Percentiles rank a stretch among this genome's conserved stretches.
Evolutionary conservation across 2,329 filamentous ascomycete genomes (phyloP).

Genomic region (Emergomyces africanus): DNA sequence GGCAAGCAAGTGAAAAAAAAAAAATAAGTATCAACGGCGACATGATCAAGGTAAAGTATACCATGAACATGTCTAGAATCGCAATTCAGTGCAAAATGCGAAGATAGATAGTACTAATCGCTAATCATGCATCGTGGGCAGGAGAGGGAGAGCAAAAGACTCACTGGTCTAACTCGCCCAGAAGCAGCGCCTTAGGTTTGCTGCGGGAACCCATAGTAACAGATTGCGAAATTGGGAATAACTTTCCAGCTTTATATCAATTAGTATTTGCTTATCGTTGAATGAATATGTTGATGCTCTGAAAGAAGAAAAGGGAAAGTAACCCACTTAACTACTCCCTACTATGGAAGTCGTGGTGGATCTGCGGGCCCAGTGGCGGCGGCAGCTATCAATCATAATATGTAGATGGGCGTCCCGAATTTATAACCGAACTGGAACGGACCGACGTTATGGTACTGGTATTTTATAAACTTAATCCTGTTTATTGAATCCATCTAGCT

Average conservation of each 20-base stretch:
- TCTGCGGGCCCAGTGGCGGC: not conserved
- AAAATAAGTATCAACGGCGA: too few species aligned
- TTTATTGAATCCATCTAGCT: too few species aligned
- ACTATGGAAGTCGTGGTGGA: not conserved
- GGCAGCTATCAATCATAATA: not conserved
- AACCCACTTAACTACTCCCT: not conserved
- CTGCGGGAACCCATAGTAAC: conserved; percentile 11
- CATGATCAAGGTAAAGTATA: not conserved
- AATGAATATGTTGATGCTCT: not conserved
- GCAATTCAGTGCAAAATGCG: not conserved
- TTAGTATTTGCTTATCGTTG: not conserved
- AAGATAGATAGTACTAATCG: not conserved
- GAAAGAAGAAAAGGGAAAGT: not conserved
- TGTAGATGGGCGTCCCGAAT: not conserved
- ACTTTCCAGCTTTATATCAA: not conserved
- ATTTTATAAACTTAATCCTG: not conserved
- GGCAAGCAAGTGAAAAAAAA: not conserved
- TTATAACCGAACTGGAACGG: not conserved
- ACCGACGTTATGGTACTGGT: too few species aligned
- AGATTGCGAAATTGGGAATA: not conserved
- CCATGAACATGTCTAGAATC: not conserved
- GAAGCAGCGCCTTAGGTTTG: conserved; percentile 48
- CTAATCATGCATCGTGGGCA: not conserved
- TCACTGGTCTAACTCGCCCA: conserved; percentile 53
- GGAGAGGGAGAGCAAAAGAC: conserved; percentile 17